These are phyloP conservation scores for Alternaria novae-zelandiae DNA, from an alignment of 2,329 filamentous ascomycete genomes.

Conservation along the genomic window DNA sequence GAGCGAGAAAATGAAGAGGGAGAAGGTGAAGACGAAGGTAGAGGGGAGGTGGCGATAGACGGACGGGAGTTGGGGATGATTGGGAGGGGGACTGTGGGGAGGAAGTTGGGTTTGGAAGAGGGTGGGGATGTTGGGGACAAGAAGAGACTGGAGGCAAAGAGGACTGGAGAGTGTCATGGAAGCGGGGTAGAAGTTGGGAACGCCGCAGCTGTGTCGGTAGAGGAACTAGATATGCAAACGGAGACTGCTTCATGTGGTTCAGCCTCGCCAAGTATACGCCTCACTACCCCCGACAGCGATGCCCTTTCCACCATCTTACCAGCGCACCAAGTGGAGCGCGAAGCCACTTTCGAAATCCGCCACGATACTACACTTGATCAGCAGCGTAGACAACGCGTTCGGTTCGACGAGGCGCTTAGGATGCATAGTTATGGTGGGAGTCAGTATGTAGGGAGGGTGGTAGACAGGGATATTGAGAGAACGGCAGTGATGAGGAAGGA, in stretches of 20 bases:
- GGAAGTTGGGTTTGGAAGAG: fast-evolving
- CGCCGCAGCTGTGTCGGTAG: too few species aligned
- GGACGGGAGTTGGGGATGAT: background rate
- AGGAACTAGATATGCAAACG: too few species aligned
- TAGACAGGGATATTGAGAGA: background rate
- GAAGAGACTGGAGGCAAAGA: too few species aligned
- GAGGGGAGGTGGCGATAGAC: background rate
- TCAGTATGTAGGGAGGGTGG: background rate
- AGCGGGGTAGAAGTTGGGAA: fast-evolving
- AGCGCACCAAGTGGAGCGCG: background rate
- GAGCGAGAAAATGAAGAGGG: background rate
- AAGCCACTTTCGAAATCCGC: fast-evolving
- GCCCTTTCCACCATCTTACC: background rate
- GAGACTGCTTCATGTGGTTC: too few species aligned
- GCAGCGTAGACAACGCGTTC: background rate
- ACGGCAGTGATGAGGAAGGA: fast-evolving
- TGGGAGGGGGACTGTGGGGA: background rate
- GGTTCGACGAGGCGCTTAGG: background rate
- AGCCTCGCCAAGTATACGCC: too few species aligned
- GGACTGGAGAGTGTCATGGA: too few species aligned
- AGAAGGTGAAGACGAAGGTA: background rate
- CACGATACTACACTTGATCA: background rate
- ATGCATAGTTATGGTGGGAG: background rate
- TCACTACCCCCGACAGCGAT: background rate
- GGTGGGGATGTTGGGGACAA: background rate